These are phyloP conservation scores for Lentinula detonsa DNA, from an alignment of 768 basidiomycete genomes.

Conservation along the genomic window DNA sequence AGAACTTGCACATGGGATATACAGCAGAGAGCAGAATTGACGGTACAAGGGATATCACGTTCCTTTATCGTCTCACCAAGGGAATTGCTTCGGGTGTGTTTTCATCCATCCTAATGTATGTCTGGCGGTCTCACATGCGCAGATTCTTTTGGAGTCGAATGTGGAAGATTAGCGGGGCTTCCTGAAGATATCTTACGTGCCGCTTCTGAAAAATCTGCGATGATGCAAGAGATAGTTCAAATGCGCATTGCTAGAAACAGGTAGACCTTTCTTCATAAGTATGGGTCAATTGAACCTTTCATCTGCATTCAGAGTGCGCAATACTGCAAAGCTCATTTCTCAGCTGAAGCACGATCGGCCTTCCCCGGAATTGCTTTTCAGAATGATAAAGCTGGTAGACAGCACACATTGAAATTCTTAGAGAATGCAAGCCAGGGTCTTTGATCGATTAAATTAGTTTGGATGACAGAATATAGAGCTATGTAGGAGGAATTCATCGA, in stretches of 20 bases:
- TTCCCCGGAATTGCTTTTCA: background rate
- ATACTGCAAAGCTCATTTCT: background rate
- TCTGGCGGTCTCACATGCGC: background rate
- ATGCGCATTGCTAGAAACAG: conserved; percentile 29
- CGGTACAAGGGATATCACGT: conserved; percentile 76
- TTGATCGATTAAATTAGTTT: no score
- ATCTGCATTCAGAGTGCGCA: background rate
- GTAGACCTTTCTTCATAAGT: conserved; percentile 20
- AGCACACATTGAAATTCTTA: background rate
- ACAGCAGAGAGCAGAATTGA: conserved; percentile 61
- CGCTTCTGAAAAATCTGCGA: conserved; percentile 50
- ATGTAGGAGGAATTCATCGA: no score
- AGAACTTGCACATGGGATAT: conserved; percentile 88
- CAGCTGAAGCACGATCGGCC: background rate
- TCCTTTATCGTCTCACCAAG: conserved; percentile 69
- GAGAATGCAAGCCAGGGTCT: no score
- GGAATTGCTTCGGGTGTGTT: conserved; percentile 59
- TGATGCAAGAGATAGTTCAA: conserved; percentile 50
- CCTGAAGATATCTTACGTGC: conserved; percentile 60
- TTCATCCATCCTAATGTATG: background rate
- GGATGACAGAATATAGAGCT: no score
- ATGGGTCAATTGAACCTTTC: background rate
- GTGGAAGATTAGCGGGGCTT: conserved; percentile 81
- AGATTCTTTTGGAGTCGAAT: conserved; percentile 91
- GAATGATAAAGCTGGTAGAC: background rate